A percentile compares a stretch with the other conserved stretches of the same genome.
Evolutionary conservation across 139 green algal species (phyloP).

Genomic region (Desmodesmus armatus): DNA sequence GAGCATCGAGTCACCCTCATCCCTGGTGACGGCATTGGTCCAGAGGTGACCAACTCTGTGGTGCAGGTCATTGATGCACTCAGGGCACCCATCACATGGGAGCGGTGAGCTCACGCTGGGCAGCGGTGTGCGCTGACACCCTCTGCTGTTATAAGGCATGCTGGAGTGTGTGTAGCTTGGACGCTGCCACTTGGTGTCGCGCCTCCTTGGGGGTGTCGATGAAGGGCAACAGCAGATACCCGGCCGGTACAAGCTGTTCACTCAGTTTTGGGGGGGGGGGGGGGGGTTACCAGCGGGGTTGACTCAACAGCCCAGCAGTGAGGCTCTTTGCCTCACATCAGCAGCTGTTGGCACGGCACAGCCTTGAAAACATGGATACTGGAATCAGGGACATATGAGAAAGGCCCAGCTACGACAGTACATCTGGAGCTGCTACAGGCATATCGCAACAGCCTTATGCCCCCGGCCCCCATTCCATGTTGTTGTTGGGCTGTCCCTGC

Average conservation of each 20-base stretch:
- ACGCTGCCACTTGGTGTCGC: not conserved
- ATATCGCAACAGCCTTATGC: not conserved
- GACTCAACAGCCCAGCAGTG: too few species aligned
- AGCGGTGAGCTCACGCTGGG: constrained; percentile 69
- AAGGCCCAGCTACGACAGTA: too few species aligned
- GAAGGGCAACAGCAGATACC: not conserved
- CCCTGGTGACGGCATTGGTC: constrained; percentile 80
- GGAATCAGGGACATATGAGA: too few species aligned
- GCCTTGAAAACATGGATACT: too few species aligned
- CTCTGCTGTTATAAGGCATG: not conserved
- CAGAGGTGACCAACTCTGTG: constrained; percentile 88
- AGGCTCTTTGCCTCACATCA: too few species aligned
- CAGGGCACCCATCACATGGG: constrained; percentile 89
- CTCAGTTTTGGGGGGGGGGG: too few species aligned
- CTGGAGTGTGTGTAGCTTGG: too few species aligned
- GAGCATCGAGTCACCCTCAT: constrained; percentile 74
- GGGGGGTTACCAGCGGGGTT: too few species aligned
- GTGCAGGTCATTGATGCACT: constrained; percentile 84
- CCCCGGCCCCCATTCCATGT: not conserved
- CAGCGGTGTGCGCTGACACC: too few species aligned
- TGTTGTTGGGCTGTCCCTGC: not conserved
- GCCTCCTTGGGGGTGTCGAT: not conserved
- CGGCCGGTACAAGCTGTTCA: too few species aligned
- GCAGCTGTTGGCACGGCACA: not conserved
- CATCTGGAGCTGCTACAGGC: not conserved